These are phyloP conservation scores for Suillus fuscotomentosus DNA, from an alignment of 768 basidiomycete genomes.

Conservation along the genomic window DNA sequence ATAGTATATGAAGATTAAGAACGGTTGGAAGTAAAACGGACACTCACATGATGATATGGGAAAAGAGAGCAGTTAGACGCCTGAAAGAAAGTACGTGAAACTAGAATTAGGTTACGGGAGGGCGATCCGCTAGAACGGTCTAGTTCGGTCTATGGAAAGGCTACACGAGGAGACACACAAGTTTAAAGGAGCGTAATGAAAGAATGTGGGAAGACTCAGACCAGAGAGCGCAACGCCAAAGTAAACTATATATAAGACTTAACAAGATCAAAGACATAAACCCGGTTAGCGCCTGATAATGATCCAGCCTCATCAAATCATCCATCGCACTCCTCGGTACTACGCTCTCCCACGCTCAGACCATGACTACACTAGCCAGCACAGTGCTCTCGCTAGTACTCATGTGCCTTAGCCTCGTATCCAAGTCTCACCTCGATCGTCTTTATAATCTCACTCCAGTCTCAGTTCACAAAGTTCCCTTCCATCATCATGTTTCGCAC, in stretches of 20 bases:
- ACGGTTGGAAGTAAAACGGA: not conserved
- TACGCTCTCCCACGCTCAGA: not conserved
- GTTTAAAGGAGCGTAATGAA: no score
- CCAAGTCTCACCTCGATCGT: not conserved
- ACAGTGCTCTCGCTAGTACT: not conserved
- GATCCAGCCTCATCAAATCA: not conserved
- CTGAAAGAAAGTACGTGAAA: conserved; percentile 12
- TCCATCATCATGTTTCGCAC: conserved; percentile 17
- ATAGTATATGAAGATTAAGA: conserved; percentile 5
- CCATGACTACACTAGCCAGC: not conserved
- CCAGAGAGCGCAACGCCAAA: no score
- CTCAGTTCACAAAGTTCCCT: no score
- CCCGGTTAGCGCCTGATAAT: no score
- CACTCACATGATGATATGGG: conserved; percentile 23
- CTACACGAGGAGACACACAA: no score
- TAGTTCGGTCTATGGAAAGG: not conserved
- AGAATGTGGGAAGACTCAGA: no score
- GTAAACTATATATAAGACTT: no score
- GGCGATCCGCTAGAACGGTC: not conserved
- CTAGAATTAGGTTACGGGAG: conserved; percentile 17
- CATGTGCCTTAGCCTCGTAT: not conserved
- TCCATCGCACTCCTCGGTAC: not conserved
- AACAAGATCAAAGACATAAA: no score
- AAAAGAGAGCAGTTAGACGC: not conserved
- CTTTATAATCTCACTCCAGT: not conserved